These are phyloP conservation scores for Colletotrichum falcatum DNA, from an alignment of 2,329 filamentous ascomycete species.

Conservation along the genomic window DNA sequence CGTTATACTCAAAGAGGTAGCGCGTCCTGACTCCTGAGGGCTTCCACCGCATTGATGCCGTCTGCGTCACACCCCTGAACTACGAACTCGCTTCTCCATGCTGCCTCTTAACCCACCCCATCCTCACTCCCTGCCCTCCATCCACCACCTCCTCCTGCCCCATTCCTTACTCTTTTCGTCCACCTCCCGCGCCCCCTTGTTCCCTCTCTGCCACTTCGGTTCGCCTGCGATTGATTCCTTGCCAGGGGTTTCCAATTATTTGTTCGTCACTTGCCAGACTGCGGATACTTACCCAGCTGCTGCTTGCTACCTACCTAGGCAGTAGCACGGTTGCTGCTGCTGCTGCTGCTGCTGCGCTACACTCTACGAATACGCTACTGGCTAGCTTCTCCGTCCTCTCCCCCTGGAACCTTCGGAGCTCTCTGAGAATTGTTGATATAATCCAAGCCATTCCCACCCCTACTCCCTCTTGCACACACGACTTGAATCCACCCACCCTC, in stretches of 20 bases:
- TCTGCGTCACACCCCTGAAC: conserved; percentile 33
- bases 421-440: conserved; percentile 18
- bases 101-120: conserved; percentile 15
- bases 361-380: conserved; percentile 10
- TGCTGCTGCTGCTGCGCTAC: conserved; percentile 1
- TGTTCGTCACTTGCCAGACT: conserved; percentile 11
- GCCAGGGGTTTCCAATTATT: conserved; percentile 11
- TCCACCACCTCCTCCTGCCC: conserved; percentile 6
- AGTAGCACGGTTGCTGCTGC: no score
- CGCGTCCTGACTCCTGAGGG: conserved; percentile 17
- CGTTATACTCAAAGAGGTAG: conserved; percentile 26
- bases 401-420: not conserved
- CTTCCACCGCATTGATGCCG: conserved; percentile 35
- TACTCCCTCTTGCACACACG: not conserved
- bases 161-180: conserved; percentile 9
- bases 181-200: conserved; percentile 16
- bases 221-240: conserved; percentile 32
- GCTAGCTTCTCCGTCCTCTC: not conserved
- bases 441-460: conserved; percentile 13
- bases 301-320: not conserved
- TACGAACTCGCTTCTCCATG: conserved; percentile 27
- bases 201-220: conserved; percentile 28
- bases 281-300: not conserved
- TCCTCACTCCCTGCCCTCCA: not conserved
- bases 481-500: not conserved